These are phyloP conservation scores for Sporothrix mexicana DNA, from an alignment of 2,329 filamentous ascomycete genomes.

Conservation along the genomic window DNA sequence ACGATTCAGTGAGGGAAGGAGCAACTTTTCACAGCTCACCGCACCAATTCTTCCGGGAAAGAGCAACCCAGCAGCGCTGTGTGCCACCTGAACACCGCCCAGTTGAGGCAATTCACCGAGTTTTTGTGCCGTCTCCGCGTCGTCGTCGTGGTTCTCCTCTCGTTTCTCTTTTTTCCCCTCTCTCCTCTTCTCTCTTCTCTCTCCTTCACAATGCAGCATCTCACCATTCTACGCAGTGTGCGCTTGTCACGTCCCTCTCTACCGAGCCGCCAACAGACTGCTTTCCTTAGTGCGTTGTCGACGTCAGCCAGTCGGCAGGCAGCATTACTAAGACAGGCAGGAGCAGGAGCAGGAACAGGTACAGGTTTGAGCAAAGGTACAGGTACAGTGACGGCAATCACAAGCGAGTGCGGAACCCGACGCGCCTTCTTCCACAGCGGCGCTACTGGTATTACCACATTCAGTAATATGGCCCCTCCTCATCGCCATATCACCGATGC, in stretches of 20 bases:
- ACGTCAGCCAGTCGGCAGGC: constrained; percentile 29
- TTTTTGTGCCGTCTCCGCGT: constrained; percentile 20
- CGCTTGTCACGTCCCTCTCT: constrained; percentile 17
- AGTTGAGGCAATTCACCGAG: constrained; percentile 9
- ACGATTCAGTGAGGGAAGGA: constrained; percentile 12
- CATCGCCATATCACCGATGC: constrained; percentile 32
- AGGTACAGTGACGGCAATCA: background rate
- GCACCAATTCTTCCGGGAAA: constrained; percentile 24
- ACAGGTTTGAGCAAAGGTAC: constrained; percentile 1
- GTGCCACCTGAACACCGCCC: constrained; percentile 1
- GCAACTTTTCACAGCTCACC: constrained; percentile 12
- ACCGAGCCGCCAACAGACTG: constrained; percentile 18
- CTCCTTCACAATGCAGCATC: constrained; percentile 31
- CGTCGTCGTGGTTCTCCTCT: background rate
- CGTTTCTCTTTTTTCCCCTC: background rate
- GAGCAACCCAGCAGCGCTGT: background rate
- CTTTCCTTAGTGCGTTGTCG: constrained; percentile 30
- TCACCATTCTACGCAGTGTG: constrained; percentile 16
- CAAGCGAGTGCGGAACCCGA: constrained; percentile 9
- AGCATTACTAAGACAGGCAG: constrained; percentile 36
- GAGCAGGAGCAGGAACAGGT: background rate
- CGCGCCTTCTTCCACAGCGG: constrained; percentile 19
- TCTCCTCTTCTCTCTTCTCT: background rate
- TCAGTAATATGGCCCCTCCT: constrained; percentile 29
- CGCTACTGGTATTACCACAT: background rate